Conservation (phyloP, 768 basidiomycete genomes). For the Galerina sulciceps region DNA sequence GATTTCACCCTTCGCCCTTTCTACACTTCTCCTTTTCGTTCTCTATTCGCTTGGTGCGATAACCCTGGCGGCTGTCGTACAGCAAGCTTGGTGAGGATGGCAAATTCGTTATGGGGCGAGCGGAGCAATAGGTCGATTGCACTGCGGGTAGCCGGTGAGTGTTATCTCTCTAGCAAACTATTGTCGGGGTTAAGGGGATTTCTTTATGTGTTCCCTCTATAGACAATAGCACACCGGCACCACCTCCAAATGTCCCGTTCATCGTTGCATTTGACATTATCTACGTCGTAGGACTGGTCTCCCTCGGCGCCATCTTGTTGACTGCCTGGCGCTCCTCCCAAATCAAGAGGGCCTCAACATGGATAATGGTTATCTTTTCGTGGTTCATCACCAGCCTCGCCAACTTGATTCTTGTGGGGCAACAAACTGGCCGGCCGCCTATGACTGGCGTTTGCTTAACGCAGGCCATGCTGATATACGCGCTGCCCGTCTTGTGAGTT, state of each 20-base stretch:
- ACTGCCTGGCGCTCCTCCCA: constrained; percentile 14
- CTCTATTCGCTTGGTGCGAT: no score
- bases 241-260: not conserved
- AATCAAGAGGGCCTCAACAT: constrained; percentile 16
- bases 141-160: no score
- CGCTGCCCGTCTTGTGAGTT: constrained; percentile 18
- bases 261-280: constrained; percentile 18
- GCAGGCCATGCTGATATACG: constrained; percentile 19
- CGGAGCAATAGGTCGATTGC: no score
- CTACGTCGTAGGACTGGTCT: constrained; percentile 10
- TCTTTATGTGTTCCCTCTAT: not conserved
- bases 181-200: no score
- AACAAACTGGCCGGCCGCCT: constrained; percentile 13
- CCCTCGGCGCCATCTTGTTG: constrained; percentile 10
- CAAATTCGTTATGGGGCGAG: no score
- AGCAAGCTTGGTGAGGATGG: no score
- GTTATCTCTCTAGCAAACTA: no score
- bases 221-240: not conserved
- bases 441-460: constrained; percentile 12
- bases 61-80: no score
- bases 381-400: constrained; percentile 11
- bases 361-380: constrained; percentile 17
- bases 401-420: constrained; percentile 18
- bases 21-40: no score
- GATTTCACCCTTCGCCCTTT: no score